Base-by-base conservation (phyloP, 2,329 filamentous ascomycete species). In the Botryotinia convoluta region DNA sequence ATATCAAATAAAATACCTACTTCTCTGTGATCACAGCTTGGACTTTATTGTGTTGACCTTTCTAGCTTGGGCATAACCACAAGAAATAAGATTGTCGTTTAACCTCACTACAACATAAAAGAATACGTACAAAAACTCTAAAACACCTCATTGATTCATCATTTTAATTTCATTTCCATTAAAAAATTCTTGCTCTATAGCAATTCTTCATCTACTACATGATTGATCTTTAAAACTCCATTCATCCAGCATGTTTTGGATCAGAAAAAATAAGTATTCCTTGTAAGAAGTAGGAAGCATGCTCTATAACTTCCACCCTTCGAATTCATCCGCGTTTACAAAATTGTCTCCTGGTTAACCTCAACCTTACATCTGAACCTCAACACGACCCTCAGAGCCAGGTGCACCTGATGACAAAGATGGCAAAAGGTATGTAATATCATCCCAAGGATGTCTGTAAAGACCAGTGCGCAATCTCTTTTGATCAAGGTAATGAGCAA, bases 401-500 rank as follows among this genome's bases (percentile, higher is more conserved):
- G 90, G 89, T 74, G 90, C 88, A 76, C 90, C 90, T 74, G 88
- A 88, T 82, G 92, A 88, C 76, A 97, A 87, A 84, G 89, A 93
- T 81, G 94, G 94, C 79, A 97, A 91, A 79, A 97, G 89, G 86
- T 97, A 97, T 78, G 94, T 97, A 83, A 97, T 97, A 84, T 97
- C 95, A 83, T 97, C 96, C 96, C 96, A 98, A 83, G 96, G 96
- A 90, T 97, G 94, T 84, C 96, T 93, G 93, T 99, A 99, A 78
- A 99, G 91, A 84, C 96, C 96, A 82, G 96, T 99, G 81, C 95
- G 93, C 85, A 99, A 90, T 85, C 96, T 91, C 95, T 99, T 99
- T 90, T 99, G 96, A 87, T 99, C 96, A 81, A 99, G 91, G 90
- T 95, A 98, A 86, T 99, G 96, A 82, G 96, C 96, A 92, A 99